A percentile compares a stretch with the other conserved stretches of the same genome.
Evolutionary conservation across 1,284 basidiomycete species (phyloP).

Genomic region (Uromyces viciae-fabae): DNA sequence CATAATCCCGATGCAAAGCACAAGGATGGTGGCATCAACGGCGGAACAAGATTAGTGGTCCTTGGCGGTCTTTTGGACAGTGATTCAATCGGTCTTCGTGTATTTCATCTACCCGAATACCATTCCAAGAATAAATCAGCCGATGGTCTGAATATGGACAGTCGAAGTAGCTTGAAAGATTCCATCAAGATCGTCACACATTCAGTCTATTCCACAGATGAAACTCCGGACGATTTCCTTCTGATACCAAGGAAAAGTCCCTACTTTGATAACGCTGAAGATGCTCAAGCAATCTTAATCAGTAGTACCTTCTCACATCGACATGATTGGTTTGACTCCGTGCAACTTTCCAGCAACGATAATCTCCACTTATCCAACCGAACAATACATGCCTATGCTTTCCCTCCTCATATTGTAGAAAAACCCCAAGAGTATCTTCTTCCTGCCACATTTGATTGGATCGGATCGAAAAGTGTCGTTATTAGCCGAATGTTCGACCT

Average conservation of each 20-base stretch:
- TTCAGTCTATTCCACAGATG: constrained; percentile 64
- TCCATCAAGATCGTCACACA: constrained; percentile 63
- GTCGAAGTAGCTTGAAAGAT: constrained; percentile 66
- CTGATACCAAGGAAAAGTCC: constrained; percentile 69
- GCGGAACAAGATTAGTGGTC: constrained; percentile 69
- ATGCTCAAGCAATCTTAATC: constrained; percentile 66
- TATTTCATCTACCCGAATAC: constrained; percentile 70
- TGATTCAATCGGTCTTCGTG: constrained; percentile 66
- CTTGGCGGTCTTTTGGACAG: constrained; percentile 68
- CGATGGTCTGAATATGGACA: constrained; percentile 59
- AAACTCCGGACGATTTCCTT: constrained; percentile 72
- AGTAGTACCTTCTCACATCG: constrained; percentile 48
- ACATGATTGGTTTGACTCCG: constrained; percentile 7
- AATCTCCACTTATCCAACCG: constrained; percentile 8
- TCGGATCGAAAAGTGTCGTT: constrained; percentile 36
- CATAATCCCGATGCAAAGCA: constrained; percentile 46
- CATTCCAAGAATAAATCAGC: constrained; percentile 56
- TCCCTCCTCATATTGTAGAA: constrained; percentile 9
- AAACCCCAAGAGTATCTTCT: constrained; percentile 22
- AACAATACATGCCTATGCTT: constrained; percentile 25
- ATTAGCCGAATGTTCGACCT: constrained; percentile 30
- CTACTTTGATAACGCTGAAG: constrained; percentile 67
- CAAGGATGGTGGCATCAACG: constrained; percentile 56
- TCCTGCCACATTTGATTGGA: constrained; percentile 40
- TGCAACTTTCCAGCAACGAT: neutral